Conservation (phyloP, 2,329 filamentous ascomycete species). For the Cladophialophora chaetospira region DNA sequence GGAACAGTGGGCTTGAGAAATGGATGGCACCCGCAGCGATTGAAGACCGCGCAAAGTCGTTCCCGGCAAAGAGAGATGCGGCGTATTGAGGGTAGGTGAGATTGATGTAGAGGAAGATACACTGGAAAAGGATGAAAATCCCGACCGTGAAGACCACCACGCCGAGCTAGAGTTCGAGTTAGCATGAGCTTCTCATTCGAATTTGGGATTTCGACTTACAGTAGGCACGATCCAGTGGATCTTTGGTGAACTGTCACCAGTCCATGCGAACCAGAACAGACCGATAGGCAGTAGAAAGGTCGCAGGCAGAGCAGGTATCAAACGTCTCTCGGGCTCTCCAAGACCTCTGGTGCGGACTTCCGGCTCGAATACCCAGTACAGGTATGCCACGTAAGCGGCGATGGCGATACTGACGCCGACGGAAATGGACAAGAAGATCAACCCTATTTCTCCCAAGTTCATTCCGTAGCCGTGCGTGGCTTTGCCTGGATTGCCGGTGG, state of each 20-base stretch:
- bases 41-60: constrained; percentile 39
- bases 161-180: constrained; percentile 1
- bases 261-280: constrained; percentile 56
- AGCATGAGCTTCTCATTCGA: background rate
- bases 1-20: constrained; percentile 40
- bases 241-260: constrained; percentile 29
- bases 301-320: constrained; percentile 55
- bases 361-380: constrained; percentile 54
- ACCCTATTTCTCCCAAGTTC: constrained; percentile 58
- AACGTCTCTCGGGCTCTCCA: constrained; percentile 54
- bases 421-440: constrained; percentile 63
- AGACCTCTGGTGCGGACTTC: constrained; percentile 47
- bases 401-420: constrained; percentile 59
- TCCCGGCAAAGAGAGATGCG: constrained; percentile 40
- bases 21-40: constrained; percentile 41
- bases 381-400: constrained; percentile 53
- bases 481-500: constrained; percentile 37
- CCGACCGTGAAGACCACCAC: constrained; percentile 20
- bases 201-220: constrained; percentile 2
- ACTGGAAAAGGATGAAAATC: constrained; percentile 47
- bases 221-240: constrained; percentile 45
- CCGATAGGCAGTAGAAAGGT: constrained; percentile 57
- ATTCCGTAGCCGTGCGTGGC: constrained; percentile 59
- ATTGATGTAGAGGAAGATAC: constrained; percentile 46
- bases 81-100: constrained; percentile 44